These are phyloP conservation scores for Talaromyces atroroseus DNA, from an alignment of 2,329 filamentous ascomycete genomes.

Conservation along the genomic window DNA sequence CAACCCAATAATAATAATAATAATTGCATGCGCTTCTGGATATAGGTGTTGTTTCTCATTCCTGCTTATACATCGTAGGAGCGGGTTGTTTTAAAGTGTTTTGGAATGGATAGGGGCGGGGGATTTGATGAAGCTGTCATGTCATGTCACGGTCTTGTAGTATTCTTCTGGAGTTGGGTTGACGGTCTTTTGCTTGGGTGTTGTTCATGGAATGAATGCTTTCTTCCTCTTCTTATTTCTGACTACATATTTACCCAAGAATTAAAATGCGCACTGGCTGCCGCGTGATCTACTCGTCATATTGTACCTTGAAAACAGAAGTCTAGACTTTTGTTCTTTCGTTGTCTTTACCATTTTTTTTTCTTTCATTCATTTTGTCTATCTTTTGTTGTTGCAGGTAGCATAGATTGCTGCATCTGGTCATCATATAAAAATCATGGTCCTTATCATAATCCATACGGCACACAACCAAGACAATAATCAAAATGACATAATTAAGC, in stretches of 20 bases:
- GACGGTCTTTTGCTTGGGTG: not conserved
- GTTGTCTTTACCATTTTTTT: conserved; percentile 9
- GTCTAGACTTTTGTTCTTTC: not conserved
- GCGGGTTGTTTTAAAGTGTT: not conserved
- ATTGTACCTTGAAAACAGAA: too few species aligned
- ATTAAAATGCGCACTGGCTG: too few species aligned
- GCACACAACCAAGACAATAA: not conserved
- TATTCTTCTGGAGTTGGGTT: not conserved
- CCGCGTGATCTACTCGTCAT: too few species aligned
- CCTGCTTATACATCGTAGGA: not conserved
- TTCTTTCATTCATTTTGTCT: conserved; percentile 10
- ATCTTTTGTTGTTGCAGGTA: conserved; percentile 1
- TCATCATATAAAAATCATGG: conserved; percentile 2
- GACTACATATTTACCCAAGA: too few species aligned
- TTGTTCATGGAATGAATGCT: not conserved
- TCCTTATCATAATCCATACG: not conserved
- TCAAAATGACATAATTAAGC: conserved; percentile 34
- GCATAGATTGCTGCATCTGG: not conserved
- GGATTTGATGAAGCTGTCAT: not conserved
- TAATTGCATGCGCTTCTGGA: not conserved
- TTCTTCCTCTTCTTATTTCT: not conserved
- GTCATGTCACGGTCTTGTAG: not conserved
- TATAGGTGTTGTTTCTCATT: not conserved
- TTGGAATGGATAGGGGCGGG: not conserved
- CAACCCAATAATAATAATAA: conserved; percentile 14